Evolutionary conservation across 768 basidiomycete species (phyloP), one percentile per base, ranked within the genome.

Genomic region (Floccularia luteovirens): DNA sequence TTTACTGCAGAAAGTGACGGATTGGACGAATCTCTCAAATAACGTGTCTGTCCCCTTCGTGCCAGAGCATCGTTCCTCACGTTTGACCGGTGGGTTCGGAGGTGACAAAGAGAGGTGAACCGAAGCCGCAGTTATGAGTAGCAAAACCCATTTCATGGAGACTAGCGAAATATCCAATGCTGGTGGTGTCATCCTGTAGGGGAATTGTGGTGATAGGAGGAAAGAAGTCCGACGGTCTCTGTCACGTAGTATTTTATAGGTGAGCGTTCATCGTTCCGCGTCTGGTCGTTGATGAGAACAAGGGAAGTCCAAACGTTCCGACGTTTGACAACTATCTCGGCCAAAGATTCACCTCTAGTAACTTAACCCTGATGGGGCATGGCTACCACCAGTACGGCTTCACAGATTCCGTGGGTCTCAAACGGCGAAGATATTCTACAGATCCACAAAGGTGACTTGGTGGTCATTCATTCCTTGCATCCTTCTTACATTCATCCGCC

Each of bases 81-180:
- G 48, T 42, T 59, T 57, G 13, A 62, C 58, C 0, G 66, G 61
- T 16, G 61, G 63, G 33, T 67, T 66, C 14, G 66, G 63, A 4
- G 66, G 62, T 1, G 63, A 64, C 11, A 66, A 49, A 1, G 64
- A 66, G 22, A 59, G 33, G 36, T 67, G 62, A 8, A 64, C 62
- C 5, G 60, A 57, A 17, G 50, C 34, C 5, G 57, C 64, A 12
- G 62, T 60, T 38, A 53, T 38, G 32, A 60, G 43, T 28, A 59
- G 55, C 3, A 54, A 31, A 24, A 45, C 41, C 10, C 47, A 47
- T 42, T 59, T 58, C n/a, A 19, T 17, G 16, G 20, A 17, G 8
- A 34, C 16, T 34, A 6, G 32, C 6, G 16, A 34, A 17, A 34
- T 7, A 14, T 8, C 14, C 14, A 14, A 28, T 8, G 27, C 14